Conservation (phyloP, 2,329 filamentous ascomycete species). For the Dothiorella sarmentorum region DNA sequence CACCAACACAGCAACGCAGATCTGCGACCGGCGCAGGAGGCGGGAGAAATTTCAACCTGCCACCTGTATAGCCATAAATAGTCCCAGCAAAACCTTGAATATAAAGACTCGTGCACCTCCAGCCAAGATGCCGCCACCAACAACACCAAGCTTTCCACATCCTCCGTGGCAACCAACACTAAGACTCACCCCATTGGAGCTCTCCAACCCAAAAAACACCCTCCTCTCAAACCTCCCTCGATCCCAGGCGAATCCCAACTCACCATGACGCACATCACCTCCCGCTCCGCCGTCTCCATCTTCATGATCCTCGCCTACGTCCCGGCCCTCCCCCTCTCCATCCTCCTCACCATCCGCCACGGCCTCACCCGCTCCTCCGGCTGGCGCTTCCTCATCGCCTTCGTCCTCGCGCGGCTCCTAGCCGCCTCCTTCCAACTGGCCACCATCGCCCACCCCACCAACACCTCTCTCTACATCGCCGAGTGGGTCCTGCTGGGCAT, state of each 20-base stretch:
- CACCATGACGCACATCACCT: background rate
- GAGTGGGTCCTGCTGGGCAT: constrained; percentile 16
- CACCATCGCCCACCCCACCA: background rate
- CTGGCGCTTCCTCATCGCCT: constrained; percentile 15
- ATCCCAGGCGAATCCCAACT: background rate
- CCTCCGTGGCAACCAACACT: too few species aligned
- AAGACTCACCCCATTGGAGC: too few species aligned
- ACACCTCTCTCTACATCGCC: constrained; percentile 9
- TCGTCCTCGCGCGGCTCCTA: background rate
- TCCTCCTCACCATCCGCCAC: constrained; percentile 14
- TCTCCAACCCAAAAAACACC: background rate
- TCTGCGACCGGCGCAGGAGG: background rate
- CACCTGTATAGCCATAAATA: too few species aligned
- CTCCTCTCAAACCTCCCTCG: background rate
- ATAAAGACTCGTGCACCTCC: too few species aligned
- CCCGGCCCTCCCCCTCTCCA: background rate
- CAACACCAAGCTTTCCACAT: too few species aligned
- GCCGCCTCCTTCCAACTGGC: constrained; percentile 5
- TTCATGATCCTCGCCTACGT: constrained; percentile 9
- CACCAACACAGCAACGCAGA: background rate
- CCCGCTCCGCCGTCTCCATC: constrained; percentile 7
- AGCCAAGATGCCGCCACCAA: too few species aligned
- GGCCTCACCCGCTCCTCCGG: background rate
- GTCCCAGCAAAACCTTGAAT: too few species aligned
- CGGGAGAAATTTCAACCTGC: too few species aligned